These are phyloP conservation scores for Mitragyna speciosa DNA, from an alignment of 257 asterid genomes.

Conservation along the genomic window DNA sequence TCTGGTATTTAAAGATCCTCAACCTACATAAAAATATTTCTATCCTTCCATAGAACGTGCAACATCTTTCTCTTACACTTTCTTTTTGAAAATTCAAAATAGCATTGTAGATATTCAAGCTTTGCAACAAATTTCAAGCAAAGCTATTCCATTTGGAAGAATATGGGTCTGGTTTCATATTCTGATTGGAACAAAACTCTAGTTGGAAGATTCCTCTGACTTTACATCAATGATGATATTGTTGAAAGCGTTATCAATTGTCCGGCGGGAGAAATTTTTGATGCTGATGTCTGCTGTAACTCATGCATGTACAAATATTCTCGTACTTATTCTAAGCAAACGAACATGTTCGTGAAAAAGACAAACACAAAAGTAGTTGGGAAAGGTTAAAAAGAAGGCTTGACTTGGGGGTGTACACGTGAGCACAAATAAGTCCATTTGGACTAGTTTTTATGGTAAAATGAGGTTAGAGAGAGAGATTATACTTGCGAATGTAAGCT, in stretches of 20 bases:
- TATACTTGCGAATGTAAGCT: neutral
- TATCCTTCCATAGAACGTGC: neutral
- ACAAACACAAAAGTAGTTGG: neutral
- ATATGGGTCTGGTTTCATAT: neutral
- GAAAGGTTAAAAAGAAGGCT: neutral
- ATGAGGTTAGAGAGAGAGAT: neutral
- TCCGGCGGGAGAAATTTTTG: neutral
- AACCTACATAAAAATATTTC: neutral
- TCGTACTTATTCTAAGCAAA: neutral
- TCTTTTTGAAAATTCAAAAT: neutral
- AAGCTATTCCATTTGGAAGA: constrained; percentile 2
- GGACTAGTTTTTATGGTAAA: neutral
- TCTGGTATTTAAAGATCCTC: neutral
- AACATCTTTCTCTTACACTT: neutral
- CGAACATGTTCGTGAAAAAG: neutral
- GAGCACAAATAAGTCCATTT: neutral
- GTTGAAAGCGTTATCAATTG: neutral
- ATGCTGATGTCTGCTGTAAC: neutral
- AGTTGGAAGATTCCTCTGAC: constrained; percentile 19
- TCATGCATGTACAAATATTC: neutral
- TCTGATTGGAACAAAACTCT: neutral
- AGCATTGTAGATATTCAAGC: neutral
- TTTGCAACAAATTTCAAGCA: neutral
- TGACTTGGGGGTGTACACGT: constrained; percentile 11
- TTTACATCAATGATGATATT: constrained; percentile 3